Percentiles rank a stretch among this genome's conserved stretches.
phyloP scores from a whole-genome alignment of 805 yeast genomes.

The Scheffersomyces spartinae region DNA sequence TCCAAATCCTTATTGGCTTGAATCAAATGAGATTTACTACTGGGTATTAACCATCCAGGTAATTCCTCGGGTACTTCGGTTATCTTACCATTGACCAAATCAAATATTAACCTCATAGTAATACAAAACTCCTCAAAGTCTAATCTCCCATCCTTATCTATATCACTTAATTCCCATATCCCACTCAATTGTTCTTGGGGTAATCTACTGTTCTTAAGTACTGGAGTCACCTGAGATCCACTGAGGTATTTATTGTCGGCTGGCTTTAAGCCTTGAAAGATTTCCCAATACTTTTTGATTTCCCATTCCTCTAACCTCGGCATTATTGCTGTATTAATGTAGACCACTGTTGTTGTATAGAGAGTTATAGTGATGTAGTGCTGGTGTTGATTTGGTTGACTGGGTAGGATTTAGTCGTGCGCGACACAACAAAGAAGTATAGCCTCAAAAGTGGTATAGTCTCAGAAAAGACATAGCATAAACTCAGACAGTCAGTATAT shows the following conservation, averaged over 20 bases:
- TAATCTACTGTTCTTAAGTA: constrained; percentile 80
- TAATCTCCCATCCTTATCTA: constrained; percentile 80
- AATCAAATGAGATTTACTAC: constrained; percentile 73
- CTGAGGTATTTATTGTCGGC: constrained; percentile 62
- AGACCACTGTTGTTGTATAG: too few relatives aligned
- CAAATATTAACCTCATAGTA: constrained; percentile 92
- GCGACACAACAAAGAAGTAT: too few relatives aligned
- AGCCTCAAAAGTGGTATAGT: too few relatives aligned
- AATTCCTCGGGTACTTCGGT: constrained; percentile 53
- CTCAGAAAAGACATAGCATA: too few relatives aligned
- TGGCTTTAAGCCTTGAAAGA: constrained; percentile 84
- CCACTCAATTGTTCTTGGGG: constrained; percentile 65
- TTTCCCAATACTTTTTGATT: constrained; percentile 95
- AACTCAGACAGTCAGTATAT: too few relatives aligned
- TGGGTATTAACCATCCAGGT: constrained; percentile 91
- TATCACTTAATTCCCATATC: constrained; percentile 89
- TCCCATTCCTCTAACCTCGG: constrained; percentile 90
- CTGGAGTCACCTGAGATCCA: constrained; percentile 78
- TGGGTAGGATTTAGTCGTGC: too few relatives aligned
- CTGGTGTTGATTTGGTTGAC: too few relatives aligned
- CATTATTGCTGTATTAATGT: constrained; percentile 16
- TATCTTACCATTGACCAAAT: constrained; percentile 62
- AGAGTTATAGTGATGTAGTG: too few relatives aligned
- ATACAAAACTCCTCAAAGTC: constrained; percentile 98
- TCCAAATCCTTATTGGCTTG: constrained; percentile 68